Conservation (phyloP, 495 filamentous ascomycete genomes). For the Hypoxylon rickii region DNA sequence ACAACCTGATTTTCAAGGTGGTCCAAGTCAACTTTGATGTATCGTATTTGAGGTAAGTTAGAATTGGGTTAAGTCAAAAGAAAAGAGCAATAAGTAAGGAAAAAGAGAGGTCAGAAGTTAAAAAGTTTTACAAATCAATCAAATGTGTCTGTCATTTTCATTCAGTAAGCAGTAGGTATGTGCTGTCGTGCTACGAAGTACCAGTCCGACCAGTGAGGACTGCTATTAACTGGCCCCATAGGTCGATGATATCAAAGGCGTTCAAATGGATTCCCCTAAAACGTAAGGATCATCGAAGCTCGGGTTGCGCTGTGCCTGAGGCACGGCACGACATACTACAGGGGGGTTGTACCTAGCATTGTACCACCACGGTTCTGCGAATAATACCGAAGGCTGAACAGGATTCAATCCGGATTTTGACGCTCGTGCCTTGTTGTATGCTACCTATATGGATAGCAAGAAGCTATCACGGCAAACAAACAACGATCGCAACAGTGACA, state of each 20-base stretch:
- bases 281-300: slow-evolving; percentile 29
- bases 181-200: slow-evolving; percentile 18
- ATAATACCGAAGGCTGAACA: slow-evolving; percentile 15
- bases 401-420: background rate
- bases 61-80: slow-evolving; percentile 5
- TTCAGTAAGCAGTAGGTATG: slow-evolving; percentile 17
- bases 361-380: slow-evolving; percentile 25
- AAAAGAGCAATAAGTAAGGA: slow-evolving; percentile 1
- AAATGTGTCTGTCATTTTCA: background rate
- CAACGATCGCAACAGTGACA: too few relatives aligned
- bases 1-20: slow-evolving; percentile 7
- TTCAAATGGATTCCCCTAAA: slow-evolving; percentile 16
- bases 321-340: slow-evolving; percentile 4
- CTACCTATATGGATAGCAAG: slow-evolving; percentile 2
- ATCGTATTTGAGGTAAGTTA: background rate
- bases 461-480: too few relatives aligned
- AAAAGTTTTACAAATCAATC: too few relatives aligned
- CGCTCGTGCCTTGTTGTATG: too few relatives aligned
- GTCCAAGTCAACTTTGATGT: slow-evolving; percentile 9
- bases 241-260: slow-evolving; percentile 35
- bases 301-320: slow-evolving; percentile 24
- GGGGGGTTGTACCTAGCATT: slow-evolving; percentile 8
- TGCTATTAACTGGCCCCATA: slow-evolving; percentile 12
- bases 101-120: background rate
- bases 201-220: slow-evolving; percentile 22